phyloP scores from a whole-genome alignment of 768 basidiomycete species.

The Galerina sulciceps region DNA sequence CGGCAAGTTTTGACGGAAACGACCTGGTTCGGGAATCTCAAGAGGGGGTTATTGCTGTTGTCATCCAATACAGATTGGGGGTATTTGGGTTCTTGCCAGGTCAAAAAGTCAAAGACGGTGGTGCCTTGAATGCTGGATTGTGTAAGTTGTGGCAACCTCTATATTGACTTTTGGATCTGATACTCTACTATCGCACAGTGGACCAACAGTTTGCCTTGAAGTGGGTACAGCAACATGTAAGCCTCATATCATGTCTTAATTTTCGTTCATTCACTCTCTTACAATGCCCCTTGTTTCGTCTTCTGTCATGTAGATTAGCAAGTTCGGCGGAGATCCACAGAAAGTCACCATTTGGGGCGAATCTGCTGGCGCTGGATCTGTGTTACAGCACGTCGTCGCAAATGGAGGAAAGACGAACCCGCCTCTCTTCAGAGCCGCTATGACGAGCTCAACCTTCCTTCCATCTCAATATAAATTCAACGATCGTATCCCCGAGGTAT shows the following conservation, averaged over 20 bases:
- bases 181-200: conserved; percentile 26
- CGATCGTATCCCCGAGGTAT: conserved; percentile 44
- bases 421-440: conserved; percentile 46
- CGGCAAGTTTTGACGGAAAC: conserved; percentile 34
- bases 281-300: background rate
- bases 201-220: conserved; percentile 47
- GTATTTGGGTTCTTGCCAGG: conserved; percentile 53
- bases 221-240: conserved; percentile 47
- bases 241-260: background rate
- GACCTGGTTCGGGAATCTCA: conserved; percentile 40
- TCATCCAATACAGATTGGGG: conserved; percentile 49
- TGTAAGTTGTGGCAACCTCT: conserved; percentile 30
- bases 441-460: conserved; percentile 49
- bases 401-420: conserved; percentile 48
- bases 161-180: background rate
- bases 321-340: conserved; percentile 45
- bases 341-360: conserved; percentile 49
- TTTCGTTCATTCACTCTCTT: background rate
- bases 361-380: conserved; percentile 52
- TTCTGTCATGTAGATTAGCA: conserved; percentile 30
- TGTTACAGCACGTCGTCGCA: conserved; percentile 53
- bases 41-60: conserved; percentile 38
- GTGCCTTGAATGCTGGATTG: conserved; percentile 52
- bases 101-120: conserved; percentile 40
- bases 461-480: conserved; percentile 52